Base-by-base conservation (phyloP, 257 asterid species). In the Thymus mandschuricus region DNA sequence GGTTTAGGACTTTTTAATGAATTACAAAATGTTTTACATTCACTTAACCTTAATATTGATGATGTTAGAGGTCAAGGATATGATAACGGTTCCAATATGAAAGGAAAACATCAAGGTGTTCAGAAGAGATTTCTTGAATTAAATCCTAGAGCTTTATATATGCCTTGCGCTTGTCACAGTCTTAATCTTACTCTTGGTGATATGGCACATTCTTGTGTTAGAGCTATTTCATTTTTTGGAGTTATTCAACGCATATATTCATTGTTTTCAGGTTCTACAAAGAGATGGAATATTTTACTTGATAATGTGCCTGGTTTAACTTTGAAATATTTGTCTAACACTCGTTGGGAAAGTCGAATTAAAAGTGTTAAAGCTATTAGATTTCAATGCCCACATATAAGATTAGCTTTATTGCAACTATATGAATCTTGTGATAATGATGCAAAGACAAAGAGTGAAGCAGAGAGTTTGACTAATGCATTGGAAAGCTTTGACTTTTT, bases 1-100 rank as follows among this genome's bases (percentile, higher is more conserved):
- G 29, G 78, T 9, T 11, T 54, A 44, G n/a, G 51, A 2, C 67
- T 76, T 41, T 76, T 69, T 13, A 50, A 49, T 60, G 49, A 48
- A 46, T 3, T 59, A 49, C n/a, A 13, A 46, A 0, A 5, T 45
- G 54, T 6, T 11, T 44, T 59, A 10, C 4, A 50, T 0, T 10
- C 29, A 41, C 50, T 51, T 63, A 55, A 11, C 1, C 63, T 75
- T 38, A 46, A 69, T 46, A 46, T 46, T 46, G 15, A 46, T 46
- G 12, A 46, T 46, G 52, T 46, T 15, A 46, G 52, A 6, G 52
- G 52, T 10, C 52, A 46, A 46, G 52, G 52, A 10, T 46, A 46
- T 46, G 52, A 46, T 3, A 12, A 46, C 12, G 21, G 52, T 10
- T 46, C 52, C 0, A 46, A 46, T 11, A 46, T 46, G 52, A 11